Conservation (phyloP, 257 asterid species). For the Oldenlandia corymbosa region DNA sequence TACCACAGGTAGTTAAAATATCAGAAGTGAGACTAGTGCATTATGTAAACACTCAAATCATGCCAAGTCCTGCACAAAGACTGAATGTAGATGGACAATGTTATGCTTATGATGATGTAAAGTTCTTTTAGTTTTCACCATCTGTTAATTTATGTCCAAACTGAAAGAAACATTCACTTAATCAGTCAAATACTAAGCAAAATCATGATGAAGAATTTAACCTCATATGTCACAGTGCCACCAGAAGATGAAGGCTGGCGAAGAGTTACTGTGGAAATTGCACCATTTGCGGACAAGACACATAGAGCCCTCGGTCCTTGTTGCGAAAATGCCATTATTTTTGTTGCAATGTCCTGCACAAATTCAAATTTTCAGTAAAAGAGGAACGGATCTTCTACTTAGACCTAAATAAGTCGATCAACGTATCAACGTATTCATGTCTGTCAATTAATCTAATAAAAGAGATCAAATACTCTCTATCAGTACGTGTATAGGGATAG, state of each 20-base stretch:
- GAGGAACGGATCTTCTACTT: background rate
- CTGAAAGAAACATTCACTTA: background rate
- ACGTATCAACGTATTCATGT: background rate
- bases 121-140: no score
- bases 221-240: slow-evolving; percentile 82
- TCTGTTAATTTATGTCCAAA: background rate
- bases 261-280: slow-evolving; percentile 63
- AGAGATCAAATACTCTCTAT: background rate
- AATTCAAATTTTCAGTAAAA: slow-evolving; percentile 1
- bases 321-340: slow-evolving; percentile 51
- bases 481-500: background rate
- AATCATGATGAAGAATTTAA: slow-evolving; percentile 20
- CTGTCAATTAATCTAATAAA: background rate
- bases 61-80: background rate
- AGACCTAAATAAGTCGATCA: background rate
- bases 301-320: slow-evolving; percentile 62
- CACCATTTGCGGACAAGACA: slow-evolving; percentile 65
- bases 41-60: background rate
- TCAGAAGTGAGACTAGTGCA: background rate
- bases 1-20: background rate
- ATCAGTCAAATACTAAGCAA: background rate
- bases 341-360: slow-evolving; percentile 66
- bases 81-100: background rate
- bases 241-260: slow-evolving; percentile 54
- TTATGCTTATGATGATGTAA: background rate